Evolutionary conservation across 2,329 filamentous ascomycete species (phyloP), one percentile per base, ranked within the genome.

Genomic region (Penicillium italicum): DNA sequence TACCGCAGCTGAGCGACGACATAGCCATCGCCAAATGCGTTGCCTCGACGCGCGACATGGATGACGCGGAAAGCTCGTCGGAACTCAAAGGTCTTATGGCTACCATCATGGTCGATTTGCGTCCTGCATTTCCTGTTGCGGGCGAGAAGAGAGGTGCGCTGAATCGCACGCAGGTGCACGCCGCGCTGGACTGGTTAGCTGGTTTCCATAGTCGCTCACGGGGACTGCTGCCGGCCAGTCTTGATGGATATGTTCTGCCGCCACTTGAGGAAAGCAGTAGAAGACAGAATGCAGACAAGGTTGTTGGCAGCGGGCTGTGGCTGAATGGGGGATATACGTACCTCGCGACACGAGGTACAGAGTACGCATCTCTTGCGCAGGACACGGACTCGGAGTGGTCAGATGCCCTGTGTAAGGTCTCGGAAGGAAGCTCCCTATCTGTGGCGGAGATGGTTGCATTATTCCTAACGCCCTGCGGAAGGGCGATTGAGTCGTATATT

Each of bases 311-410:
- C 11, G 74, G 70, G 5, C 58, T 83, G 2, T 88, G 86, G 86
- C 69, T 85, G 7, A 86, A 88, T 41, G 86, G 86, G 1, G 85
- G 86, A 0, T 89, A 89, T 63, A 87, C 85, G 0, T 88, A 88
- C 61, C 81, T 89, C 0, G 82, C 83, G 0, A 89, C 86, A 0
- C 78, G 86, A 5, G 75, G 75, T 8, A 78, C 69, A 18, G 86
- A 89, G 65, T 86, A 83, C 56, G 66, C 65, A 0, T 71, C 68
- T 0, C 77, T 88, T 0, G 71, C 64, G 0, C 59, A 68, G 0
- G 81, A 84, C 45, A 56, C 64, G 0, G 69, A 74, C 16, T 82
- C 80, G 0, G 83, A 85, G 64, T 88, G 85, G 84, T 80, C 75
- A 0, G 60, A 68, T 1, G 67, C 73, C 0, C 74, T 87, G 8